These are phyloP conservation scores for Xylariaceae sp. DNA, from an alignment of 2,329 filamentous ascomycete species.

Conservation along the genomic window DNA sequence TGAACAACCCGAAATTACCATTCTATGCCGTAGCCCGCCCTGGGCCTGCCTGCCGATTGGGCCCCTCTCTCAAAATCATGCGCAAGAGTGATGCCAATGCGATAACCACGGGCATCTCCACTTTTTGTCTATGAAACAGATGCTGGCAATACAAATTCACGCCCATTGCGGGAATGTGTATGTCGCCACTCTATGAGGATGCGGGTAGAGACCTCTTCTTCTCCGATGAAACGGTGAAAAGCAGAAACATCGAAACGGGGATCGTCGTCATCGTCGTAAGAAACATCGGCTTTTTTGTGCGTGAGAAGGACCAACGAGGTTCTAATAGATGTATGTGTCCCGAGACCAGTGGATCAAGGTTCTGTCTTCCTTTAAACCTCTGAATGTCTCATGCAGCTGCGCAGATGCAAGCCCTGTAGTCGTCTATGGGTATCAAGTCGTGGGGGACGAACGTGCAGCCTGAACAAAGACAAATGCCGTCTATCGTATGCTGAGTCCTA, in stretches of 20 bases:
- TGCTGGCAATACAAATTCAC: constrained; percentile 33
- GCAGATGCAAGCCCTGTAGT: constrained; percentile 28
- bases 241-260: constrained; percentile 33
- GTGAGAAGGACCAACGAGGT: constrained; percentile 22
- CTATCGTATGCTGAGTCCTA: constrained; percentile 37
- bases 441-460: constrained; percentile 31
- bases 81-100: constrained; percentile 37
- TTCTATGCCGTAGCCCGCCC: constrained; percentile 35
- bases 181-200: constrained; percentile 34
- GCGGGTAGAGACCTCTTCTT: constrained; percentile 26
- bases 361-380: constrained; percentile 26
- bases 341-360: constrained; percentile 28
- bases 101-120: constrained; percentile 60
- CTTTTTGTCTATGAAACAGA: constrained; percentile 58
- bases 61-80: constrained; percentile 25
- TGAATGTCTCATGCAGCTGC: constrained; percentile 35
- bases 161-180: constrained; percentile 29
- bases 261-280: constrained; percentile 34
- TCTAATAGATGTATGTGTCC: constrained; percentile 30
- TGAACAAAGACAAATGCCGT: constrained; percentile 38
- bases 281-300: constrained; percentile 24
- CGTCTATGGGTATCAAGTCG: constrained; percentile 39
- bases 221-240: constrained; percentile 33
- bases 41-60: constrained; percentile 9
- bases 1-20: constrained; percentile 34